Evolutionary conservation across 768 basidiomycete genomes (phyloP), one percentile per base, ranked within the genome.

Genomic region (Tulasnella calospora): DNA sequence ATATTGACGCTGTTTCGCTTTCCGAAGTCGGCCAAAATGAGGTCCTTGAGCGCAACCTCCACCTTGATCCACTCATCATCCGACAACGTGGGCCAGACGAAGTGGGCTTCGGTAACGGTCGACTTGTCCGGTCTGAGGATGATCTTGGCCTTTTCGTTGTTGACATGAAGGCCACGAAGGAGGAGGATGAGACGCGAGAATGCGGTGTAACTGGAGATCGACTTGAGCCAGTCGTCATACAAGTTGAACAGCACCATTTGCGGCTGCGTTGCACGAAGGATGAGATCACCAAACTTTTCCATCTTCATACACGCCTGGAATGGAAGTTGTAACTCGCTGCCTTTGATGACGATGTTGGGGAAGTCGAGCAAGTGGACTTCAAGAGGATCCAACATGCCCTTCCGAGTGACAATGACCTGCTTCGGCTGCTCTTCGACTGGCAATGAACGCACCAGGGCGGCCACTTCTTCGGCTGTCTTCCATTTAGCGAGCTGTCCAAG

Each of bases 231-330:
- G 83, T 99, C 97, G 85, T 99, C 93, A 84, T 99, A 99, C 77
- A 99, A 89, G 87, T 94, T 97, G 89, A 98, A 98, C 71, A 99
- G 85, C 17, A 99, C 96, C 97, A 99, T 99, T 83, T 99, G 97
- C 4, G 97, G 97, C 87, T 99, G 97, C 19, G 94, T 98, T 38
- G 97, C 96, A 79, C 96, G 93, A 84, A 98, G 84, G 81, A 98
- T 98, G 80, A 99, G 87, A 84, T 99, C 98, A 86, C 98, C 98
- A 81, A 99, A 99, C 85, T 99, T 98, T 89, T 99, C 98, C 92
- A 99, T 96, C 88, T 99, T 99, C 94, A 99, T 96, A 82, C 96
- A 97, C 21, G 98, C 97, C 85, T 99, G 97, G 96, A 99, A 99
- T 0, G 98, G 98, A 78, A 99, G 87, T 82, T 99, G 98, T 71